Conservation (phyloP, 352 stramenopile genomes). For the Globisporangium barbulae region DNA sequence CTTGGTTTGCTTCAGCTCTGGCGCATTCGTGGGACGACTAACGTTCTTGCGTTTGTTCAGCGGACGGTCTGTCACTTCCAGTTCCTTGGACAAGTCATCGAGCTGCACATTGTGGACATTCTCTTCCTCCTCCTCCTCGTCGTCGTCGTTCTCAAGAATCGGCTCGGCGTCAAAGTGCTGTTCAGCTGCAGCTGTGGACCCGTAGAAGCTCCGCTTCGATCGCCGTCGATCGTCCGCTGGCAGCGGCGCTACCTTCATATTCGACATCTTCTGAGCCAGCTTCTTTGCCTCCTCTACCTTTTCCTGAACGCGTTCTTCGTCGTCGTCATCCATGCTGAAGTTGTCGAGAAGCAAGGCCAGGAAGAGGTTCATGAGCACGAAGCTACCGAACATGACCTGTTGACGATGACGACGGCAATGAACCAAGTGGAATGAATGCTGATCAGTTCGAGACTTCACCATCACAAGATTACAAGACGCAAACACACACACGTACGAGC, state of each 20-base stretch:
- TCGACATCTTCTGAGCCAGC: conserved; percentile 53
- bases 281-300: conserved; percentile 52
- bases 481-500: conserved; percentile 35
- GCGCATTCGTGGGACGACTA: not conserved
- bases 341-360: conserved; percentile 91
- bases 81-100: conserved; percentile 20
- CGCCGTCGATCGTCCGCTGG: conserved; percentile 19
- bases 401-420: not conserved
- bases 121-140: conserved; percentile 42
- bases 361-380: conserved; percentile 94
- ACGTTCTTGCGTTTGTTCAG: not conserved
- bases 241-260: conserved; percentile 43
- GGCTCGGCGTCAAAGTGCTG: conserved; percentile 6
- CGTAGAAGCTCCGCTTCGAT: conserved; percentile 20
- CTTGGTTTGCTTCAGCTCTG: not conserved
- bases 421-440: not conserved
- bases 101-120: conserved; percentile 24
- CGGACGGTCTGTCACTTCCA: not conserved
- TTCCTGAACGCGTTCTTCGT: conserved; percentile 32
- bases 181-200: not conserved
- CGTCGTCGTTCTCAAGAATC: conserved; percentile 18
- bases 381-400: conserved; percentile 87
- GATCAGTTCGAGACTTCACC: not conserved
- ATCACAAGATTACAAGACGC: not conserved
- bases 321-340: conserved; percentile 77